phyloP scores from a whole-genome alignment of 2,329 filamentous ascomycete species.

The Drechslerella coelobrocha region DNA sequence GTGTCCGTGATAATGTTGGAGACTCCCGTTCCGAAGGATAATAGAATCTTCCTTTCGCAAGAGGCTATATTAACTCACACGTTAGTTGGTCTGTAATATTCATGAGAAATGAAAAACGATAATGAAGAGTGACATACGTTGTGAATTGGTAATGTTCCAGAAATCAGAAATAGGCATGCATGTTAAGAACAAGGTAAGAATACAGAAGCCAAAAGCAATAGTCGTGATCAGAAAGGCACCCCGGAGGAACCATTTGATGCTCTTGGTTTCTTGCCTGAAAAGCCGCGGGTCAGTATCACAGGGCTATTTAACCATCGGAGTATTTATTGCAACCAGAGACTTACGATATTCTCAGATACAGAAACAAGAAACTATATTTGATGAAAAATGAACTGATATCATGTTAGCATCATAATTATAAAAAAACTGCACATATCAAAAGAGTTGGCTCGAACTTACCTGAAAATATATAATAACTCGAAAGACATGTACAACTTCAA shows the following conservation, averaged over 20 bases:
- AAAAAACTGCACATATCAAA: background rate
- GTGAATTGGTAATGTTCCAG: slow-evolving; percentile 51
- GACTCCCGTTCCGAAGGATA: slow-evolving; percentile 53
- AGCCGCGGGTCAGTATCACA: slow-evolving; percentile 6
- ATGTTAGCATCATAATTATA: slow-evolving; percentile 7
- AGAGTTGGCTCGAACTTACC: slow-evolving; percentile 15
- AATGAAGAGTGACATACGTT: slow-evolving; percentile 44
- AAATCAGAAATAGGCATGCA: slow-evolving; percentile 55
- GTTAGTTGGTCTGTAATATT: background rate
- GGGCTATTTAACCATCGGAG: too few species aligned
- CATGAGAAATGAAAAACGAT: background rate
- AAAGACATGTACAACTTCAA: slow-evolving; percentile 54
- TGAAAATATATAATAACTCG: slow-evolving; percentile 53
- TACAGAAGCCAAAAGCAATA: slow-evolving; percentile 55
- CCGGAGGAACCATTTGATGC: slow-evolving; percentile 53
- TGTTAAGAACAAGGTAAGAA: slow-evolving; percentile 56
- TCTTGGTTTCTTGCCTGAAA: slow-evolving; percentile 52
- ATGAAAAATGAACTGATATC: slow-evolving; percentile 51
- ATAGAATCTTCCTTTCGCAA: slow-evolving; percentile 51
- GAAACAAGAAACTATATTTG: slow-evolving; percentile 55
- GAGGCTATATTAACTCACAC: slow-evolving; percentile 33
- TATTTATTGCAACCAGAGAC: too few species aligned
- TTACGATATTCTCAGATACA: slow-evolving; percentile 54
- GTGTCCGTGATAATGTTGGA: slow-evolving; percentile 56
- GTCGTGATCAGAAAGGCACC: slow-evolving; percentile 55